A percentile compares a stretch with the other conserved stretches of the same genome.
phyloP scores from a whole-genome alignment of 495 filamentous ascomycete genomes.

The Xylaria acuta region DNA sequence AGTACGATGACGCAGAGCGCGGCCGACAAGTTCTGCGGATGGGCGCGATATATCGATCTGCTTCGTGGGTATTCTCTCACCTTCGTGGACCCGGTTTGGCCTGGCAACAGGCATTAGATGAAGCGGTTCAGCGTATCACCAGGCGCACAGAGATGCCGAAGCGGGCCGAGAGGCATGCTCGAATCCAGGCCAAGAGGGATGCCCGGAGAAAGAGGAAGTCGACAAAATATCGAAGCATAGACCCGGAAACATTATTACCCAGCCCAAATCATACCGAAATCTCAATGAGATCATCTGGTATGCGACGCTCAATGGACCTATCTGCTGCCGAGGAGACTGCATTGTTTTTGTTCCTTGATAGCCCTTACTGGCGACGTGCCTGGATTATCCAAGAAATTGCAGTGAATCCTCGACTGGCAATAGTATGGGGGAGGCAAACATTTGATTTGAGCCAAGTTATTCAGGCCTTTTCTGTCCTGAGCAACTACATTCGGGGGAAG shows the following conservation, averaged over 20 bases:
- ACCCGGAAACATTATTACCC: not conserved
- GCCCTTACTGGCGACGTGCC: constrained; percentile 17
- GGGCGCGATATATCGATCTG: constrained; percentile 22
- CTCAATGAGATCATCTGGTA: not conserved
- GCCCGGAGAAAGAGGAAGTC: constrained; percentile 6
- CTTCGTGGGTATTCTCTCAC: constrained; percentile 11
- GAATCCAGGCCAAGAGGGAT: not conserved
- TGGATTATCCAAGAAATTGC: constrained; percentile 26
- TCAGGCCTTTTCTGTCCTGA: not conserved
- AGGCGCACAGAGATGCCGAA: not conserved
- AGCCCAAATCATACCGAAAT: not conserved
- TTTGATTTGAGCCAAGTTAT: constrained; percentile 19
- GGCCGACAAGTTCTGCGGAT: constrained; percentile 29
- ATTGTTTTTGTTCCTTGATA: constrained; percentile 14
- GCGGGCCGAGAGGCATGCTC: not conserved
- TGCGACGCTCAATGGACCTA: not conserved
- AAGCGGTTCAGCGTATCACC: constrained; percentile 4
- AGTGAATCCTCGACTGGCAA: constrained; percentile 18
- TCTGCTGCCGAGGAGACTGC: constrained; percentile 23
- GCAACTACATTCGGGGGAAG: constrained; percentile 6
- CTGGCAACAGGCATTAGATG: constrained; percentile 6
- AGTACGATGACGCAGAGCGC: constrained; percentile 28
- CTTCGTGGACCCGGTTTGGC: not conserved
- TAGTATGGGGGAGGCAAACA: constrained; percentile 16
- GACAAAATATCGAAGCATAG: not conserved